Evolutionary conservation across 495 filamentous ascomycete species (phyloP).

Genomic region (Daldinia loculata): DNA sequence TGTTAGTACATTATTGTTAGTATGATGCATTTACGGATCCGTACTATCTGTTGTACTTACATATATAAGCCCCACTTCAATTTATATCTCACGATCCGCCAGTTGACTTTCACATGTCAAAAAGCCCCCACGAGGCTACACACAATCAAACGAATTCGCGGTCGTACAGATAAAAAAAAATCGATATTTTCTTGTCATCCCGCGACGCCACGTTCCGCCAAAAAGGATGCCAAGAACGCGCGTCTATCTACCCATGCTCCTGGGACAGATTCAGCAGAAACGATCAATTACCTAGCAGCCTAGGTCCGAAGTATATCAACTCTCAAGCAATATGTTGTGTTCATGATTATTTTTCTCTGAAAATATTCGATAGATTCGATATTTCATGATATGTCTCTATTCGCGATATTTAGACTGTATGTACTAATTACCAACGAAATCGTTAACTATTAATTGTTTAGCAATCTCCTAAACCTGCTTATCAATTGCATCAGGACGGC

Average conservation of each 20-base stretch:
- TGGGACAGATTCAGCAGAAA: slow-evolving; percentile 3
- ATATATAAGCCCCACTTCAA: background rate
- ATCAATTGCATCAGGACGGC: background rate
- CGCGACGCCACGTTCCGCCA: background rate
- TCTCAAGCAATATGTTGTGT: no score
- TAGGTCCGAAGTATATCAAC: background rate
- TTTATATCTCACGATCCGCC: background rate
- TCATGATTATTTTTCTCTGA: no score
- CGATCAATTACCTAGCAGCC: background rate
- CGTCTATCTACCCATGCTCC: background rate
- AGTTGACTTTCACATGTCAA: slow-evolving; percentile 5
- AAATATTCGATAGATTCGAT: background rate
- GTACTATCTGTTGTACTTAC: background rate
- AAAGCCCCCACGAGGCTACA: background rate
- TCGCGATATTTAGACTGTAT: no score
- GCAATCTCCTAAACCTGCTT: background rate
- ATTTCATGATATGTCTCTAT: no score
- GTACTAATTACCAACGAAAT: background rate
- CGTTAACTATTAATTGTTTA: background rate
- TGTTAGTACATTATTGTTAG: background rate
- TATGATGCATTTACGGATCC: background rate
- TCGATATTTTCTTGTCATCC: background rate
- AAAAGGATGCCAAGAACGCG: slow-evolving; percentile 1
- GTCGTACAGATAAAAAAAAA: background rate
- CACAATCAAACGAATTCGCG: background rate